Percentiles rank a stretch among this genome's conserved stretches.
These are phyloP conservation scores for Elongisporangium prolatum DNA, from an alignment of 352 stramenopile genomes.

Conservation along the genomic window DNA sequence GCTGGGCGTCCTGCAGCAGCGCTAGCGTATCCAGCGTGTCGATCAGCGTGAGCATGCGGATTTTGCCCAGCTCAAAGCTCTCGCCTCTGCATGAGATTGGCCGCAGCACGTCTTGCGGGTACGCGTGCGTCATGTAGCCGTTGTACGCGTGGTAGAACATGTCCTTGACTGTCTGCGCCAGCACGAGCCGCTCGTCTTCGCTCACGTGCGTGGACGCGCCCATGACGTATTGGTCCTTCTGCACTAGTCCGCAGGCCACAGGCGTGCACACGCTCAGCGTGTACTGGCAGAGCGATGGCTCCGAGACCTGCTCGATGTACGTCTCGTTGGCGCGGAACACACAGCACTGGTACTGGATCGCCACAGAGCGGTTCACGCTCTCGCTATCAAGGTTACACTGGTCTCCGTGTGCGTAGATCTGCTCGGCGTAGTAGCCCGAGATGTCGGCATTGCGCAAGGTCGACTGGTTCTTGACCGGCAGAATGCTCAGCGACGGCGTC, in stretches of 20 bases:
- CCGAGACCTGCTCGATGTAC: conserved; percentile 68
- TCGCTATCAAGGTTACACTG: conserved; percentile 20
- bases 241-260: conserved; percentile 64
- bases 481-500: conserved; percentile 35
- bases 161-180: conserved; percentile 64
- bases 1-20: conserved; percentile 67
- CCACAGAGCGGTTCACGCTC: conserved; percentile 15
- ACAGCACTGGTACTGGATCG: conserved; percentile 75
- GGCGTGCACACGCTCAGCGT: conserved; percentile 67
- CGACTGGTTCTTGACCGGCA: conserved; percentile 28
- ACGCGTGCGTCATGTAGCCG: conserved; percentile 80
- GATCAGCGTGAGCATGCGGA: conserved; percentile 87
- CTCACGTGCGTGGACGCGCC: conserved; percentile 38
- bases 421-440: conserved; percentile 50
- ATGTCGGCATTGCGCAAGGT: conserved; percentile 38
- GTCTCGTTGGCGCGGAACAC: conserved; percentile 73
- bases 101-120: conserved; percentile 74
- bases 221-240: conserved; percentile 65
- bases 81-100: conserved; percentile 67
- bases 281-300: conserved; percentile 51
- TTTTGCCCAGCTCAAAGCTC: conserved; percentile 72
- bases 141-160: conserved; percentile 91
- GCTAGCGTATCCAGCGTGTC: conserved; percentile 90
- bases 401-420: conserved; percentile 44
- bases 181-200: conserved; percentile 46